Evolutionary conservation across 202 grass and related monocot genomes (phyloP).

Genomic region (Panicum hallii): DNA sequence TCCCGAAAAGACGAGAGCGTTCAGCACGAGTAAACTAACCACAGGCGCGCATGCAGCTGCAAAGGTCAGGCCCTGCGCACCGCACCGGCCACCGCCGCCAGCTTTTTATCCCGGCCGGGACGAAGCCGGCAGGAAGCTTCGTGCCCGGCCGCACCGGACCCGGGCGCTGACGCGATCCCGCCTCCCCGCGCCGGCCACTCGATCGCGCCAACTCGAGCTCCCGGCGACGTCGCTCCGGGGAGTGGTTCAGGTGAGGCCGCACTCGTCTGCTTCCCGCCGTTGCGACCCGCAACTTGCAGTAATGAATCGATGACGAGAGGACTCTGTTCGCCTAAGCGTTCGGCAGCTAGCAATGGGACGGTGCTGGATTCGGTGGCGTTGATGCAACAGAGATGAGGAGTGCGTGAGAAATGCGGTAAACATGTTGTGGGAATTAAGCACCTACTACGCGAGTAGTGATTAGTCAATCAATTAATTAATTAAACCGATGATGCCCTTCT

Average conservation of each 20-base stretch:
- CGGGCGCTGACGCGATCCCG: slow-evolving; percentile 17
- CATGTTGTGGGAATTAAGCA: neutral
- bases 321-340: no score
- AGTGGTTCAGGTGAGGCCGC: slow-evolving; percentile 42
- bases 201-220: neutral
- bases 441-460: neutral
- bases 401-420: neutral
- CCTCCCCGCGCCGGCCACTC: neutral
- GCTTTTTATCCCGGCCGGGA: neutral
- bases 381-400: neutral
- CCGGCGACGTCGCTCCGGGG: neutral
- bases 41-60: neutral
- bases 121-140: slow-evolving; percentile 52
- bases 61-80: no score
- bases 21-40: slow-evolving; percentile 17
- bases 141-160: slow-evolving; percentile 24
- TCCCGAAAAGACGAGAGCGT: neutral
- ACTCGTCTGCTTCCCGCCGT: neutral
- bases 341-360: no score
- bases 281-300: neutral
- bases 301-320: no score
- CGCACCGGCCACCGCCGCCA: no score
- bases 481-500: neutral
- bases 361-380: neutral
- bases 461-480: neutral